phyloP scores from a whole-genome alignment of 2,329 filamentous ascomycete genomes.

The Alternaria sp. region DNA sequence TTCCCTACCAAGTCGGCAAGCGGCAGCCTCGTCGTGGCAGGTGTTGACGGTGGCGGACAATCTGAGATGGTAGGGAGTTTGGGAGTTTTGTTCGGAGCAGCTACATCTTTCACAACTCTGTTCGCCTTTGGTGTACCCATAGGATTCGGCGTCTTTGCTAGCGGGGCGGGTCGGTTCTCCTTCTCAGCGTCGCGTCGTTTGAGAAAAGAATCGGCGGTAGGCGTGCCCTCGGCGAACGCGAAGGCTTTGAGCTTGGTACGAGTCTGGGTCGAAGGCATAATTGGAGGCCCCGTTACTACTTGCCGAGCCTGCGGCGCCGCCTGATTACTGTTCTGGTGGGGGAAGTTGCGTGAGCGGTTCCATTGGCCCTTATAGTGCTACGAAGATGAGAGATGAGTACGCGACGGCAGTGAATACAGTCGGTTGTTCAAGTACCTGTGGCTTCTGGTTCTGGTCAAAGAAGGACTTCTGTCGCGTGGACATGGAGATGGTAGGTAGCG shows the following conservation, averaged over 20 bases:
- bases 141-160: slow-evolving; percentile 15
- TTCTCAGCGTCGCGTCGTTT: slow-evolving; percentile 52
- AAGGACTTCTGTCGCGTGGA: slow-evolving; percentile 61
- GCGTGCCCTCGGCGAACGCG: slow-evolving; percentile 57
- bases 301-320: slow-evolving; percentile 42
- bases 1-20: slow-evolving; percentile 70
- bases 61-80: slow-evolving; percentile 36
- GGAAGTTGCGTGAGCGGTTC: slow-evolving; percentile 44
- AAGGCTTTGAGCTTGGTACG: slow-evolving; percentile 65
- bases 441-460: slow-evolving; percentile 58
- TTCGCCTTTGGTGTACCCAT: slow-evolving; percentile 34
- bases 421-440: slow-evolving; percentile 46
- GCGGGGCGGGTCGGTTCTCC: slow-evolving; percentile 49
- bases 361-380: slow-evolving; percentile 48
- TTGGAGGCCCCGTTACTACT: slow-evolving; percentile 50
- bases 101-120: slow-evolving; percentile 23
- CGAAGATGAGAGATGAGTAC: slow-evolving; percentile 15
- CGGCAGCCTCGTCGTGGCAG: slow-evolving; percentile 65
- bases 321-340: slow-evolving; percentile 36
- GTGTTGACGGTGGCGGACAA: slow-evolving; percentile 63
- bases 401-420: neutral
- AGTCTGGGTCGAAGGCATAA: slow-evolving; percentile 62
- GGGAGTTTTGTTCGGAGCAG: slow-evolving; percentile 37
- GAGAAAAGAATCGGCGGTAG: slow-evolving; percentile 21
- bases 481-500: slow-evolving; percentile 45